Evolutionary conservation across 345 rosid genomes (phyloP).

Genomic region (Schrenkiella parvula): DNA sequence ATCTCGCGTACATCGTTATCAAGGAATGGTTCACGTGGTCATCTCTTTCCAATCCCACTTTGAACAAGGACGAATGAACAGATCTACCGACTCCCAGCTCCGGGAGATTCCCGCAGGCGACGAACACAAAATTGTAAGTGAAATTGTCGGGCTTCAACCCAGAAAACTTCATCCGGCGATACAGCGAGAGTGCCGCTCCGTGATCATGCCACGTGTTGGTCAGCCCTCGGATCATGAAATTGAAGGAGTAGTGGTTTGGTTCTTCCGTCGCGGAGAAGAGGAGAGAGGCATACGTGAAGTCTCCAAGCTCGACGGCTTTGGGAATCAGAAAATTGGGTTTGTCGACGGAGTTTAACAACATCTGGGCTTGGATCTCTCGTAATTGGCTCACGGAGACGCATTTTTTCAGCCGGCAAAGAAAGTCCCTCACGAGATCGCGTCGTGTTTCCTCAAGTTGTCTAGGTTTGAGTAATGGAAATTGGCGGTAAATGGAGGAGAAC

Average conservation of each 20-base stretch:
- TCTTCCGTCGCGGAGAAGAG: constrained; percentile 50
- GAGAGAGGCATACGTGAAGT: constrained; percentile 52
- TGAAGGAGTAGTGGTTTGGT: constrained; percentile 72
- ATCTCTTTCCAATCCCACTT: constrained; percentile 53
- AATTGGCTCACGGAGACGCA: constrained; percentile 40
- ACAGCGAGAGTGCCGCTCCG: constrained; percentile 41
- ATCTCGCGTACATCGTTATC: constrained; percentile 56
- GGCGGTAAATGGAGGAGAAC: constrained; percentile 29
- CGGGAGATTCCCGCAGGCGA: constrained; percentile 53
- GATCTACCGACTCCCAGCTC: constrained; percentile 45
- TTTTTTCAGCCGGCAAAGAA: constrained; percentile 40
- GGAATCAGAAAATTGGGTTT: constrained; percentile 67
- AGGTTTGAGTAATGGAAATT: not conserved
- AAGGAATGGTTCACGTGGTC: constrained; percentile 60
- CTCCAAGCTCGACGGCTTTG: constrained; percentile 55
- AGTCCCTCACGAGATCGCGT: constrained; percentile 22
- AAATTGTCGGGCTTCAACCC: constrained; percentile 64
- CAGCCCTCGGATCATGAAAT: constrained; percentile 73
- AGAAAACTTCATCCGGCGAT: constrained; percentile 48
- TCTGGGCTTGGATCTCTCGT: constrained; percentile 67
- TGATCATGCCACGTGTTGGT: constrained; percentile 53
- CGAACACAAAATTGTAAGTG: constrained; percentile 70
- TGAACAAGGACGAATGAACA: constrained; percentile 56
- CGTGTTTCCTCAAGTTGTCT: not conserved
- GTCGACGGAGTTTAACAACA: constrained; percentile 43